phyloP scores from a whole-genome alignment of 78 protist genomes.

The Dictyostelium brefeldianum region DNA sequence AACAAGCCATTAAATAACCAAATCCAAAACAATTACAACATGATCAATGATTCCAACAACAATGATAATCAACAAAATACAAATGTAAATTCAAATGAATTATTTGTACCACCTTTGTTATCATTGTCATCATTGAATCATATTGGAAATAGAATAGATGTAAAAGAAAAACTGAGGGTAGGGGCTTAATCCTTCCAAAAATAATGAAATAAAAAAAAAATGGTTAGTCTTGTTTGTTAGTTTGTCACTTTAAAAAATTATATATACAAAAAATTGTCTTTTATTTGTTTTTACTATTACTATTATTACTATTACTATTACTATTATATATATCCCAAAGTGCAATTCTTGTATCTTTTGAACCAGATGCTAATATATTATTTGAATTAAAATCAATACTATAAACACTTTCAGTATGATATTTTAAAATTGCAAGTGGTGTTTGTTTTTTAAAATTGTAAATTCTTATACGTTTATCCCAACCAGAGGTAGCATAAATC shows the following conservation, averaged over 20 bases:
- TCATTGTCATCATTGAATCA: not conserved
- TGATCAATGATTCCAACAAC: not conserved
- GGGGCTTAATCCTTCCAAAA: not conserved
- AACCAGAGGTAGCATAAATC: constrained; percentile 68
- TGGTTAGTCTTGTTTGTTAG: not conserved
- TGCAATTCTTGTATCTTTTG: constrained; percentile 72
- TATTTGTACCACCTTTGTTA: too few species aligned
- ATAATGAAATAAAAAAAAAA: too few species aligned
- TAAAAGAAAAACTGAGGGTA: not conserved
- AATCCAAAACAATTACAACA: not conserved
- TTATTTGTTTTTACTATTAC: not conserved
- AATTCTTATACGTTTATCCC: constrained; percentile 70
- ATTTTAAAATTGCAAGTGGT: constrained; percentile 61
- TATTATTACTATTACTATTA: too few species aligned
- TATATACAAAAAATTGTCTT: too few species aligned
- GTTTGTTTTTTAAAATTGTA: constrained; percentile 54
- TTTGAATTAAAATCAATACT: constrained; percentile 42
- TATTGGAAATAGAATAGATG: not conserved
- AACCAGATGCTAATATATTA: constrained; percentile 63
- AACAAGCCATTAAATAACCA: not conserved
- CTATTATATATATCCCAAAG: constrained; percentile 51
- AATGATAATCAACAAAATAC: not conserved
- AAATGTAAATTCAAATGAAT: constrained; percentile 9
- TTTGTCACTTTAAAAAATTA: not conserved
- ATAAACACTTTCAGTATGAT: constrained; percentile 71